Conservation (phyloP, 495 filamentous ascomycete genomes). For the Penicillium diatomitis region DNA sequence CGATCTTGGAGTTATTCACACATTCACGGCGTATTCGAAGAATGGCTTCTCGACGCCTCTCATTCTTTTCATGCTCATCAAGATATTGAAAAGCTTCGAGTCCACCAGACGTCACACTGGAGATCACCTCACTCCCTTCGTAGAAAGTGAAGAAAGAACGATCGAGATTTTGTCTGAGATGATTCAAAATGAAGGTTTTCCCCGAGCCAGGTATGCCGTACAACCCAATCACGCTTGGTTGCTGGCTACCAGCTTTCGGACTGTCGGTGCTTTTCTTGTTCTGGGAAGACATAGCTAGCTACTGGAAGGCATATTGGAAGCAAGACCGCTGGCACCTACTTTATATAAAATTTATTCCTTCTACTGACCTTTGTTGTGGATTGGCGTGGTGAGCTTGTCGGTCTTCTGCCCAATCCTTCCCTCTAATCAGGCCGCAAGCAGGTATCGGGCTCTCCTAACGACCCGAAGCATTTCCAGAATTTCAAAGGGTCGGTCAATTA, state of each 20-base stretch:
- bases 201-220: constrained; percentile 56
- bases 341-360: neutral
- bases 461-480: neutral
- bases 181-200: constrained; percentile 42
- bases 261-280: neutral
- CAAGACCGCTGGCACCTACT: neutral
- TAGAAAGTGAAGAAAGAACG: constrained; percentile 34
- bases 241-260: neutral
- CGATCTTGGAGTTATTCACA: neutral
- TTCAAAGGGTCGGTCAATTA: neutral
- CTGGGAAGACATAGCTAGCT: neutral
- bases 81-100: constrained; percentile 42
- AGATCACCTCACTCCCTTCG: constrained; percentile 47
- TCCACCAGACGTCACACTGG: constrained; percentile 37
- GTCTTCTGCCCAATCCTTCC: neutral
- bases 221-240: constrained; percentile 40
- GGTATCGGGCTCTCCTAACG: neutral
- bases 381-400: neutral
- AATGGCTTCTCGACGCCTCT: constrained; percentile 42
- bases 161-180: constrained; percentile 33
- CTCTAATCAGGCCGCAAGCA: neutral
- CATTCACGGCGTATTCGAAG: constrained; percentile 28
- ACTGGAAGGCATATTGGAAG: neutral
- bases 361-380: neutral
- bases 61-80: constrained; percentile 27